These are phyloP conservation scores for Herpetomonas tarakana DNA, from an alignment of 208 protist species.

Conservation along the genomic window DNA sequence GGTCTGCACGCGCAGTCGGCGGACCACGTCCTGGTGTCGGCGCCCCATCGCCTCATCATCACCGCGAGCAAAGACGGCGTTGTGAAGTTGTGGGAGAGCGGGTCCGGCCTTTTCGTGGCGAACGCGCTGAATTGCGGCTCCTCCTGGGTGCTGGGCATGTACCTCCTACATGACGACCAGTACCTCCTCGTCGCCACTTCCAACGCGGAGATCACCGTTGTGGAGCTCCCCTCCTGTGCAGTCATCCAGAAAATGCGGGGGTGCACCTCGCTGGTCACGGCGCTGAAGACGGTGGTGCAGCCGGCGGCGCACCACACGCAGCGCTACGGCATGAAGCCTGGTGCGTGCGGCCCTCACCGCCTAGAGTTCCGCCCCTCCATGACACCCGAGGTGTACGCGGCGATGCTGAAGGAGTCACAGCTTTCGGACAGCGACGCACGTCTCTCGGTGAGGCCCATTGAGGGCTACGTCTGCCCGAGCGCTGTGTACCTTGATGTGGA, in stretches of 20 bases:
- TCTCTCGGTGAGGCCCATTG: constrained; percentile 52
- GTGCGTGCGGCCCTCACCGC: constrained; percentile 67
- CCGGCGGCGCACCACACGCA: constrained; percentile 43
- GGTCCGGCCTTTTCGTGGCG: constrained; percentile 43
- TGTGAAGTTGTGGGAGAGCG: constrained; percentile 73
- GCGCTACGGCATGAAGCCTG: constrained; percentile 70
- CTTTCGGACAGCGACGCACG: constrained; percentile 27
- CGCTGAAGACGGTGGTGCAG: constrained; percentile 51
- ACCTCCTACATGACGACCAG: constrained; percentile 61
- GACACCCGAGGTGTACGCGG: constrained; percentile 34
- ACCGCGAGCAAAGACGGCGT: constrained; percentile 78
- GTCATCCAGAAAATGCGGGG: constrained; percentile 78
- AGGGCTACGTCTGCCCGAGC: constrained; percentile 72
- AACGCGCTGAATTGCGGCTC: constrained; percentile 71
- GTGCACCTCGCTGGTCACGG: constrained; percentile 56
- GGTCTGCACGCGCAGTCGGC: constrained; percentile 54
- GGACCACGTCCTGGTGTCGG: constrained; percentile 56
- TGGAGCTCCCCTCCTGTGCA: constrained; percentile 57
- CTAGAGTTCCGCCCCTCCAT: constrained; percentile 32
- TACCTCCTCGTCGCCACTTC: constrained; percentile 76
- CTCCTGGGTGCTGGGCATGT: constrained; percentile 74
- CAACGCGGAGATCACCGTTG: constrained; percentile 78
- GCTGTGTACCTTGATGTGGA: constrained; percentile 52
- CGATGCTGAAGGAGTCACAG: constrained; percentile 37
- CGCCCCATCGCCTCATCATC: constrained; percentile 35